A percentile compares a stretch with the other conserved stretches of the same genome.
Evolutionary conservation across 2,329 filamentous ascomycete genomes (phyloP).

Genomic region (Hypoxylon sp.): DNA sequence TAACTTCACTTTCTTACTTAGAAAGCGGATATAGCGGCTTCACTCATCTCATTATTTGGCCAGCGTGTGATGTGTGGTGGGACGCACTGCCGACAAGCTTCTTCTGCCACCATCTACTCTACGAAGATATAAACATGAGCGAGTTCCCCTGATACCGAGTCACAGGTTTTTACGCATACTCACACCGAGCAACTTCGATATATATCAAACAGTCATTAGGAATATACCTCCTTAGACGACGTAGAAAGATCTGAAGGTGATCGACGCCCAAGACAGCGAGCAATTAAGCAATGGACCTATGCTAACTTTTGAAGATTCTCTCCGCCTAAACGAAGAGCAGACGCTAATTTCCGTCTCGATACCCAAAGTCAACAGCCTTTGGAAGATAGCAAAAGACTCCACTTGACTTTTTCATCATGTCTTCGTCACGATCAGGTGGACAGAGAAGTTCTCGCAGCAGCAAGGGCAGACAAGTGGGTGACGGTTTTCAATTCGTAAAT

Average conservation of each 20-base stretch:
- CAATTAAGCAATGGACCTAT: neutral
- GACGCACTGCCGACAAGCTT: neutral
- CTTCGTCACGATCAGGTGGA: slow-evolving; percentile 42
- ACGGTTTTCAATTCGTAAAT: slow-evolving; percentile 43
- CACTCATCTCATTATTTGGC: neutral
- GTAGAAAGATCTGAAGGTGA: slow-evolving; percentile 4
- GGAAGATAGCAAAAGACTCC: neutral
- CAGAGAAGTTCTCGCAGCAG: slow-evolving; percentile 37
- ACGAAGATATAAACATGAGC: slow-evolving; percentile 30
- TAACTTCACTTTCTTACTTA: slow-evolving; percentile 7
- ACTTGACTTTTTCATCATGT: slow-evolving; percentile 35
- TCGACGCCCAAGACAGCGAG: neutral
- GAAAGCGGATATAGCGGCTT: slow-evolving; percentile 12
- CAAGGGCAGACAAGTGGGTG: slow-evolving; percentile 46
- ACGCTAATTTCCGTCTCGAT: neutral
- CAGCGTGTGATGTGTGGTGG: neutral
- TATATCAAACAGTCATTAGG: neutral
- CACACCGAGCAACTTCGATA: slow-evolving; percentile 2
- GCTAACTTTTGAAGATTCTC: slow-evolving; percentile 6
- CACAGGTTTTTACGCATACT: neutral
- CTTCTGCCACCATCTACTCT: neutral
- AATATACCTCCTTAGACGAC: neutral
- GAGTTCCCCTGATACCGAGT: neutral
- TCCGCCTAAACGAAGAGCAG: neutral
- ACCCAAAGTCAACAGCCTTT: neutral